Evolutionary conservation across 257 asterid species (phyloP).

Genomic region (Rehmannia glutinosa): DNA sequence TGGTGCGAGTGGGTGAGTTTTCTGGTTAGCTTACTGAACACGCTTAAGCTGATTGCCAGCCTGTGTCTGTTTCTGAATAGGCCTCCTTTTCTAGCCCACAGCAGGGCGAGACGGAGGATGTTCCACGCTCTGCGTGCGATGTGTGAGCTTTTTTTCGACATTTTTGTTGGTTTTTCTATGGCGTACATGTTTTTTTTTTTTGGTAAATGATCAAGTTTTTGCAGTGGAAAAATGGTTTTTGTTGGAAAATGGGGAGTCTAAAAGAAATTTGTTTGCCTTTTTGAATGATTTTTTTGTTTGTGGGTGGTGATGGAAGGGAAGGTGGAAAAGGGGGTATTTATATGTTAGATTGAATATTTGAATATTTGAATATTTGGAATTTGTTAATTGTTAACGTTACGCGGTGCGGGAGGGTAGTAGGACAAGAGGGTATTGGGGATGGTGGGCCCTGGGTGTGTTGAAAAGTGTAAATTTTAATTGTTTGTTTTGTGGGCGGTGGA

Average conservation of each 20-base stretch:
- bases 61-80: conserved; percentile 36
- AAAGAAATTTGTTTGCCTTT: neutral
- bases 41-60: conserved; percentile 22
- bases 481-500: conserved; percentile 27
- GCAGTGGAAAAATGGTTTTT: neutral
- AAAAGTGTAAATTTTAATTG: neutral
- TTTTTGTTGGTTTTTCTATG: conserved; percentile 15
- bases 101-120: conserved; percentile 47
- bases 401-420: conserved; percentile 36
- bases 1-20: conserved; percentile 25
- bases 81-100: conserved; percentile 60
- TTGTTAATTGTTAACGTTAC: conserved; percentile 20
- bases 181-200: neutral
- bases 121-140: conserved; percentile 45
- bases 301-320: neutral
- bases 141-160: conserved; percentile 27
- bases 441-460: neutral
- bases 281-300: too few species aligned
- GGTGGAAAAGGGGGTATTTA: neutral
- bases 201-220: neutral
- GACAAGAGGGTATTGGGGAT: neutral
- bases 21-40: conserved; percentile 27
- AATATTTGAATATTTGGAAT: too few species aligned
- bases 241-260: neutral
- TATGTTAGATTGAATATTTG: too few species aligned